phyloP scores from a whole-genome alignment of 805 yeast species.

The Candida krabiensis region DNA sequence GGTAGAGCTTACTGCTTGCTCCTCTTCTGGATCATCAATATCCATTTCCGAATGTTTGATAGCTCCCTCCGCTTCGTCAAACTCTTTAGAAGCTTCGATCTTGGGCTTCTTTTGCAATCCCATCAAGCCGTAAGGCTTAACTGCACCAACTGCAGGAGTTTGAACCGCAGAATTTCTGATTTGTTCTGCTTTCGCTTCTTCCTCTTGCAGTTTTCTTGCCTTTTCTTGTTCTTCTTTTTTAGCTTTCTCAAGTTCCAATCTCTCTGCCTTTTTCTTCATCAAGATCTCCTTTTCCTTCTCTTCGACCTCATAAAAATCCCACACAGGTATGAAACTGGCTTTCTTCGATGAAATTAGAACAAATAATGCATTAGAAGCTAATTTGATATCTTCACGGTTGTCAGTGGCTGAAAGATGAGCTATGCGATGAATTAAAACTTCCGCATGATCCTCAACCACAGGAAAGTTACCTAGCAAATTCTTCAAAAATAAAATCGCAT shows the following conservation, averaged over 20 bases:
- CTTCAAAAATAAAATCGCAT: constrained; percentile 75
- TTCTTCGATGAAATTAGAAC: constrained; percentile 63
- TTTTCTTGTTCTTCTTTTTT: constrained; percentile 18
- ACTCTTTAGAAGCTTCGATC: constrained; percentile 2
- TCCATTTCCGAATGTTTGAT: constrained; percentile 3
- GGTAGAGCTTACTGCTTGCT: too few relatives aligned
- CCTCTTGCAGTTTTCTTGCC: constrained; percentile 17
- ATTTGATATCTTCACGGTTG: constrained; percentile 72
- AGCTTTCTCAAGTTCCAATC: constrained; percentile 18
- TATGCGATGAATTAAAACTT: constrained; percentile 46
- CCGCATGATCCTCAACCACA: constrained; percentile 64
- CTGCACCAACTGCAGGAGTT: constrained; percentile 12
- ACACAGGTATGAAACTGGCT: constrained; percentile 47
- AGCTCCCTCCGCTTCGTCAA: not conserved
- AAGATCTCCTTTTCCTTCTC: constrained; percentile 41
- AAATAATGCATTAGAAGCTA: constrained; percentile 70
- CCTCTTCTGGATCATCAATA: constrained; percentile 1
- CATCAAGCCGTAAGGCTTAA: constrained; percentile 32
- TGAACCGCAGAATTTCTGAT: constrained; percentile 6
- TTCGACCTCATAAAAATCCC: constrained; percentile 56
- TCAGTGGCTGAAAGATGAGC: constrained; percentile 52
- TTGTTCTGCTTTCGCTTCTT: constrained; percentile 14
- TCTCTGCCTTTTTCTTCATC: constrained; percentile 22
- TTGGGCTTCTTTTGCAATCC: constrained; percentile 22
- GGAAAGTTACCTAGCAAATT: constrained; percentile 63